These are phyloP conservation scores for Stachybotrys chartarum DNA, from an alignment of 2,329 filamentous ascomycete species.

Conservation along the genomic window DNA sequence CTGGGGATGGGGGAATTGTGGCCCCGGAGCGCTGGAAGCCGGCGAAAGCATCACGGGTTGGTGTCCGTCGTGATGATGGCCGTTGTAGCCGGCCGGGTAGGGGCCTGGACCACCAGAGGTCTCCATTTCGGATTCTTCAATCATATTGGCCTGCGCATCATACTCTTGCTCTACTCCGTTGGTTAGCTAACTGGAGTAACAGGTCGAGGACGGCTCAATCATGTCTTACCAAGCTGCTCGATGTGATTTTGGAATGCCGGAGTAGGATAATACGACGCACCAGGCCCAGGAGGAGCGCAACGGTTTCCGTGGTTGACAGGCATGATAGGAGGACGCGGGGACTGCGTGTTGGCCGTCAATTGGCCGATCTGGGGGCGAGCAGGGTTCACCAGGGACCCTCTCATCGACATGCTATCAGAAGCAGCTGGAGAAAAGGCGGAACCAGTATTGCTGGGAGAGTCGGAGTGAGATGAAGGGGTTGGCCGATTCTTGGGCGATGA, in stretches of 20 bases:
- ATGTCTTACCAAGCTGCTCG: conserved; percentile 84
- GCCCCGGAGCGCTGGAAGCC: conserved; percentile 27
- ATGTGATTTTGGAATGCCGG: conserved; percentile 86
- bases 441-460: conserved; percentile 45
- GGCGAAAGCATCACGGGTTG: conserved; percentile 35
- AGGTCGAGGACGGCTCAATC: conserved; percentile 14
- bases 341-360: conserved; percentile 11
- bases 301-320: conserved; percentile 21
- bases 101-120: conserved; percentile 57
- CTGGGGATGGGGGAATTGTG: conserved; percentile 28
- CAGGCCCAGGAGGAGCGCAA: conserved; percentile 29
- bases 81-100: conserved; percentile 52
- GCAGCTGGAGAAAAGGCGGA: conserved; percentile 35
- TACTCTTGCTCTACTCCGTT: conserved; percentile 87
- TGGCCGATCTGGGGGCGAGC: conserved; percentile 22
- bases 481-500: conserved; percentile 66
- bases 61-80: conserved; percentile 22
- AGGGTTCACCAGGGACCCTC: conserved; percentile 25
- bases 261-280: conserved; percentile 66
- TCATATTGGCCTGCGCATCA: conserved; percentile 80
- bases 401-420: conserved; percentile 41
- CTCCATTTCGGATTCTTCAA: conserved; percentile 73
- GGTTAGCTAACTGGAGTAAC: conserved; percentile 58
- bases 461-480: conserved; percentile 71
- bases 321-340: conserved; percentile 24